Base-by-base conservation (phyloP, 31 red algal species). In the Odonthalia washingtoniensis region DNA sequence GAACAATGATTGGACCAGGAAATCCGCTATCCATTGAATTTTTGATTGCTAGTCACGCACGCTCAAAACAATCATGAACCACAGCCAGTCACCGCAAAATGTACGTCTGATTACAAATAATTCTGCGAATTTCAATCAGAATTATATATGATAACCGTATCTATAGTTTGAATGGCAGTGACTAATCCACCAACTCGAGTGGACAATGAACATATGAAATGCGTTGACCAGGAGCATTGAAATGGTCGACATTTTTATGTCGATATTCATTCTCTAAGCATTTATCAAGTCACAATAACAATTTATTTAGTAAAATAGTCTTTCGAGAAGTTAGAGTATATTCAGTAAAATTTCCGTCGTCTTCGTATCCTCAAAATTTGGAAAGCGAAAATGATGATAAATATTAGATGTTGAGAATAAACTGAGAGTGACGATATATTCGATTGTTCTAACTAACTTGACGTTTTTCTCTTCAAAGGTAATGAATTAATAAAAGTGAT, bases 111-210 rank as follows among this genome's bases (percentile, higher is more conserved):
- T 75, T 98, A 93, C 41, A 95, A 78, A 63, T 98, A 93, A 45
- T 92, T 95, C 65, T 93, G 89, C 41, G 96, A 93, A 52, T 98
- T 98, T 90, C 96, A 98, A 80, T 98, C 93, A 33, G 87, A 91
- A 67, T 98, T 93, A 79, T 88, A 98, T 26, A 98, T 93, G 35
- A 98, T 94, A 3, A 98, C 96, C 5, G 89, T 95, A 44, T 98
- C 92, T 5, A 93, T 93, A 43, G 93, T 95, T 0, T 77, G 84
- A 4, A 98, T 74, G 80, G 95, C 95, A 78, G 95, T 95, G 9
- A 93, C 96, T 3, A 98, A 64, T 1, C 93, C 93, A n/a, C 96
- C 96, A 31, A 93, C 96, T n/a, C 96, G 63, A 43, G 96, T 98
- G 35, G 93, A 95, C 26, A 98, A 70, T 9, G 95, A 70, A 77